A percentile compares a stretch with the other conserved stretches of the same genome.
phyloP scores from a whole-genome alignment of 1,284 basidiomycete genomes.

The Sanghuangporus weigelae region DNA sequence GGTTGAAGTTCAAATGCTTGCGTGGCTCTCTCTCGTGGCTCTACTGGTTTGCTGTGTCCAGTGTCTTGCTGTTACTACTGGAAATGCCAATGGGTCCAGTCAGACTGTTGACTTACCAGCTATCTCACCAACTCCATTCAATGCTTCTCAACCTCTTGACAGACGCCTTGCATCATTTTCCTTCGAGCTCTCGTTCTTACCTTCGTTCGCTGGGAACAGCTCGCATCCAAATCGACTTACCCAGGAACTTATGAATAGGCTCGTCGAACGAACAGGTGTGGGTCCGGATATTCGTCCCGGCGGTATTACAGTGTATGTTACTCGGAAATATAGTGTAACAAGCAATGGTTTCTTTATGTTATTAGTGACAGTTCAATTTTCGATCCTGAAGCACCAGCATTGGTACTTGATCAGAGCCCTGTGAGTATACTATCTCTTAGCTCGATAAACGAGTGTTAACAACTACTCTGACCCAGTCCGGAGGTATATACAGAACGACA shows the following conservation, averaged over 20 bases:
- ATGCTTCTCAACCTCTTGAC: conserved; percentile 29
- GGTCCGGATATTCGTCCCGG: conserved; percentile 31
- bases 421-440: conserved; percentile 19
- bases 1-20: neutral
- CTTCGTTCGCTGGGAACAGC: conserved; percentile 30
- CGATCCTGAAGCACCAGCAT: conserved; percentile 24
- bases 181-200: conserved; percentile 31
- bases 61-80: neutral
- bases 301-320: conserved; percentile 30
- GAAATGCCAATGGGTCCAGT: neutral
- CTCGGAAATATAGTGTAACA: neutral
- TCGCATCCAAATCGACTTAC: conserved; percentile 30
- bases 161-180: conserved; percentile 30
- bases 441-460: neutral
- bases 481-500: conserved; percentile 30
- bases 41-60: neutral
- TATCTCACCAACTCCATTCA: conserved; percentile 18
- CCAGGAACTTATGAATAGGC: conserved; percentile 26
- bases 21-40: too few species aligned
- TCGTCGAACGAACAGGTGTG: conserved; percentile 31
- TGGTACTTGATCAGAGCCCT: conserved; percentile 26
- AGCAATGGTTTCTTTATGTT: neutral
- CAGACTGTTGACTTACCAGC: conserved; percentile 11
- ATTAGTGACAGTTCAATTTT: conserved; percentile 30
- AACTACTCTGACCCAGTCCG: conserved; percentile 20